phyloP scores from a whole-genome alignment of 805 yeast species.

The Tetrapisispora namnaoensis region DNA sequence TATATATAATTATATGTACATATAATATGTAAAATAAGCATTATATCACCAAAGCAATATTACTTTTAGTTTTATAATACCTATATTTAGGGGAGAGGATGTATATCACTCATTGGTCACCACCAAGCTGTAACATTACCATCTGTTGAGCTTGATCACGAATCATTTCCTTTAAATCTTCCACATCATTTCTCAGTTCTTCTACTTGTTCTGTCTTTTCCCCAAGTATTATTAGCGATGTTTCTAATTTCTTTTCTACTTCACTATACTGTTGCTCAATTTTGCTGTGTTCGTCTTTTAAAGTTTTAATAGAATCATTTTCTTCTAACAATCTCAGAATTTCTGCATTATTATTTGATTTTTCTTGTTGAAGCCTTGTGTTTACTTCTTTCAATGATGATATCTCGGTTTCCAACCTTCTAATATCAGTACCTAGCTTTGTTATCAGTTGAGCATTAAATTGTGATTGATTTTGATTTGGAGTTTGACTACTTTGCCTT shows the following conservation, averaged over 20 bases:
- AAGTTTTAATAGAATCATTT: conserved; percentile 35
- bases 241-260: conserved; percentile 38
- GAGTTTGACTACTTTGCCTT: conserved; percentile 5
- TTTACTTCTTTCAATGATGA: conserved; percentile 55
- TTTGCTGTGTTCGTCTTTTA: conserved; percentile 28
- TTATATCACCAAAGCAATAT: not conserved
- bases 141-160: conserved; percentile 79
- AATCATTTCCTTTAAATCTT: conserved; percentile 78
- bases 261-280: conserved; percentile 29
- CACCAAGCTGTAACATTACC: conserved; percentile 46
- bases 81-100: too few species aligned
- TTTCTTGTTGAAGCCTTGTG: conserved; percentile 41
- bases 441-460: conserved; percentile 48
- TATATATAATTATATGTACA: not conserved
- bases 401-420: conserved; percentile 74
- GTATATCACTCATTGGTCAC: not conserved
- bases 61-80: too few species aligned
- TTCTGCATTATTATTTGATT: conserved; percentile 59
- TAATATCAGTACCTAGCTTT: conserved; percentile 64
- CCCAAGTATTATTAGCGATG: conserved; percentile 61
- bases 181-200: conserved; percentile 81
- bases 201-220: conserved; percentile 80
- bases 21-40: conserved; percentile 1
- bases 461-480: conserved; percentile 5
- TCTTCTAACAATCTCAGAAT: conserved; percentile 49